Evolutionary conservation across 2,329 filamentous ascomycete genomes (phyloP).

Genomic region (Hymenoscyphus linearis): DNA sequence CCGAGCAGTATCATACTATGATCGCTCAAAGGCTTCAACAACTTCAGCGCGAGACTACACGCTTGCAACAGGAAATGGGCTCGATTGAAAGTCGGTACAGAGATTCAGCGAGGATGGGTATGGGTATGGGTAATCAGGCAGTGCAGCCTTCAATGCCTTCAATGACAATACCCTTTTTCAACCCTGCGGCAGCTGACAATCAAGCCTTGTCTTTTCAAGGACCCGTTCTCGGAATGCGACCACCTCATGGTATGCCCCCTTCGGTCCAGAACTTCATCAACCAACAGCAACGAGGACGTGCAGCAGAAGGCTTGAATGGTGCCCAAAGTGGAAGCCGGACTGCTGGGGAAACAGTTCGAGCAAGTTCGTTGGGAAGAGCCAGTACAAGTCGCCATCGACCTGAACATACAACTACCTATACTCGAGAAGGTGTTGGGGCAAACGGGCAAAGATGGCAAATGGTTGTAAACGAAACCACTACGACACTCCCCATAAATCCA

Average conservation of each 20-base stretch:
- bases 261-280: conserved; percentile 23
- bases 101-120: not conserved
- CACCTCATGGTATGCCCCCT: conserved; percentile 14
- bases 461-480: conserved; percentile 43
- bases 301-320: conserved; percentile 23
- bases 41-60: conserved; percentile 42
- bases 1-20: conserved; percentile 18
- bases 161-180: conserved; percentile 1
- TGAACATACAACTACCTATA: conserved; percentile 38
- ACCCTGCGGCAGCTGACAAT: conserved; percentile 10
- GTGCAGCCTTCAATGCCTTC: conserved; percentile 6
- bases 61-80: conserved; percentile 36
- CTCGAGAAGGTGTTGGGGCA: conserved; percentile 44
- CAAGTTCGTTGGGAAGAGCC: conserved; percentile 24
- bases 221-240: conserved; percentile 11
- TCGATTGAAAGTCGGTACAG: conserved; percentile 20
- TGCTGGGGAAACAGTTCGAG: conserved; percentile 20
- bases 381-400: conserved; percentile 29
- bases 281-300: conserved; percentile 27
- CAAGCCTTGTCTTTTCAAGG: conserved; percentile 13
- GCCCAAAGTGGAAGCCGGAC: conserved; percentile 14
- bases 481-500: conserved; percentile 19
- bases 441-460: conserved; percentile 49
- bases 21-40: conserved; percentile 41
- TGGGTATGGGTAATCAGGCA: not conserved